These are phyloP conservation scores for Prunus armeniaca DNA, from an alignment of 306 rosid species.

Conservation along the genomic window DNA sequence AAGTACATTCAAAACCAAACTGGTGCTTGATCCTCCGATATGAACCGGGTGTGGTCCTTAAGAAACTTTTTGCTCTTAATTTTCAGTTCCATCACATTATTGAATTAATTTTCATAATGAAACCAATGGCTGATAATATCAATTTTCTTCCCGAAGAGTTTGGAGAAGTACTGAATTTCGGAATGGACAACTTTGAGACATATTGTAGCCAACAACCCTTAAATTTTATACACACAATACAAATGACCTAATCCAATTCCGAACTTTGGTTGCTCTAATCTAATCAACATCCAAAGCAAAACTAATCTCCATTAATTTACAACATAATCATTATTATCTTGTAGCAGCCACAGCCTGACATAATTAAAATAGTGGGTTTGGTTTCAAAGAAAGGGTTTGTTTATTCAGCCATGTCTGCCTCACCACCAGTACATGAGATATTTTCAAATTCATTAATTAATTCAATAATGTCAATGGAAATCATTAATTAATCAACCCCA, in stretches of 20 bases:
- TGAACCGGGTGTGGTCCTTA: too few relatives aligned
- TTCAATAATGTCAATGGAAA: neutral
- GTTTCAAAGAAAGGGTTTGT: neutral
- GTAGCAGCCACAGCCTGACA: neutral
- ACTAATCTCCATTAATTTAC: neutral
- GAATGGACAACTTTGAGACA: too few relatives aligned
- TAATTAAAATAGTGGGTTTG: neutral
- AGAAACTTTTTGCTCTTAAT: neutral
- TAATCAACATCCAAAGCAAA: neutral
- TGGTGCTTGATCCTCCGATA: too few relatives aligned
- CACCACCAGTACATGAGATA: neutral
- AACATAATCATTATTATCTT: neutral
- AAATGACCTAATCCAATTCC: neutral
- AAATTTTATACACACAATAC: too few relatives aligned
- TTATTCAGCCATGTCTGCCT: neutral
- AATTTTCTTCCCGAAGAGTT: neutral
- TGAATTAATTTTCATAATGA: neutral
- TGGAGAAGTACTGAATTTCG: too few relatives aligned
- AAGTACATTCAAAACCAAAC: too few relatives aligned
- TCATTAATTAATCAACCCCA: neutral
- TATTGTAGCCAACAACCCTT: too few relatives aligned
- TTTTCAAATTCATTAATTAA: neutral
- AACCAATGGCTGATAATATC: neutral
- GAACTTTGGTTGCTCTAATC: neutral
- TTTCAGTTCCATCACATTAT: neutral